A percentile compares a stretch with the other conserved stretches of the same genome.
Evolutionary conservation across 1,284 basidiomycete genomes (phyloP).

Genomic region (Sphaerobolus stellatus): DNA sequence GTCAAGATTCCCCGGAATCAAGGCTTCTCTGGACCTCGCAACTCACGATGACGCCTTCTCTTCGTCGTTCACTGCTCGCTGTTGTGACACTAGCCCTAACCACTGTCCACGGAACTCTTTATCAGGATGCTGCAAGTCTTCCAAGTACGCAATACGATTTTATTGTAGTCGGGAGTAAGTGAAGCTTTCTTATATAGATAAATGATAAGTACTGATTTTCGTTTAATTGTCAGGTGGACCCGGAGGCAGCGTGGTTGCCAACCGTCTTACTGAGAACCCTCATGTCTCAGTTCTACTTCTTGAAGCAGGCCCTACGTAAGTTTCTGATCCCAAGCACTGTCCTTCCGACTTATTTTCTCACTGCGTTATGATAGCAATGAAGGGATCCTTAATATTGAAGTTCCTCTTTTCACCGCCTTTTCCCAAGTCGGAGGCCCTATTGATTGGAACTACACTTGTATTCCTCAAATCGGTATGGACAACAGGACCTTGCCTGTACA

Average conservation of each 20-base stretch:
- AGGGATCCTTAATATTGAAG: not conserved
- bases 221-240: not conserved
- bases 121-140: no score
- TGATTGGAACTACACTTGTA: constrained; percentile 36
- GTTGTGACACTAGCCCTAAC: no score
- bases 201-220: not conserved
- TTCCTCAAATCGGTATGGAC: constrained; percentile 31
- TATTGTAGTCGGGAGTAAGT: not conserved
- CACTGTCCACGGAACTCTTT: no score
- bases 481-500: constrained; percentile 28
- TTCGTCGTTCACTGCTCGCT: no score
- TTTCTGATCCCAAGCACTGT: not conserved
- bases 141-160: not conserved
- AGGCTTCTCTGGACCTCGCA: no score
- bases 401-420: not conserved
- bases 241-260: not conserved
- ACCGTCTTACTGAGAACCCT: not conserved
- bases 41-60: no score
- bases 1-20: no score
- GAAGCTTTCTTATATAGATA: not conserved
- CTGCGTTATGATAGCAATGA: not conserved
- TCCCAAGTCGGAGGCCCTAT: not conserved
- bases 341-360: no score
- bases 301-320: not conserved
- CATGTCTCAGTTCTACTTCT: not conserved